Conservation (phyloP, 176 grass and related monocot species). For the Aechmea fasciata region DNA sequence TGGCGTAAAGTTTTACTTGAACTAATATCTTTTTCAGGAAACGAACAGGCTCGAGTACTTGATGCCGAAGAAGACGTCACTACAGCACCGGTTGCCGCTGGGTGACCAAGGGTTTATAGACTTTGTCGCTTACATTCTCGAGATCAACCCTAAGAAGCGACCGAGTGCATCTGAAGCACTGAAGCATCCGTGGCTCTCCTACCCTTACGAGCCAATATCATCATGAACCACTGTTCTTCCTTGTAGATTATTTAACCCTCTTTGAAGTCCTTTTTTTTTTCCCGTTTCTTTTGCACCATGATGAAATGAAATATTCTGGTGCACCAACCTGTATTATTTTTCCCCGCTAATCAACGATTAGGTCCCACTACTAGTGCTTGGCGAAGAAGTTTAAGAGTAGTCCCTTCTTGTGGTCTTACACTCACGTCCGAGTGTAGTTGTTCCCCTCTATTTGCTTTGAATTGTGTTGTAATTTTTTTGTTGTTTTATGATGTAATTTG, state of each 20-base stretch:
- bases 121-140: constrained; percentile 75
- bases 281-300: background rate
- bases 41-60: constrained; percentile 85
- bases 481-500: too few species aligned
- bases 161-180: constrained; percentile 80
- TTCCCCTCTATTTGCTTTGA: background rate
- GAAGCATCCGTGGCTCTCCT: constrained; percentile 98
- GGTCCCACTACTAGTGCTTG: background rate
- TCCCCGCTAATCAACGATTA: background rate
- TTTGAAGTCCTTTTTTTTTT: background rate
- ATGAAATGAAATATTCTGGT: background rate
- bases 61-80: constrained; percentile 87
- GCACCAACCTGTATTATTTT: background rate
- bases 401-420: background rate
- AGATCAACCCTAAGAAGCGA: constrained; percentile 89
- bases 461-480: background rate
- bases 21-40: constrained; percentile 50
- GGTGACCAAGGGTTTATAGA: constrained; percentile 92
- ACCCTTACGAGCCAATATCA: constrained; percentile 95
- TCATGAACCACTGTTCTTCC: constrained; percentile 40
- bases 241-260: background rate
- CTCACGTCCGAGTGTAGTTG: background rate
- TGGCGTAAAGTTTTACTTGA: background rate
- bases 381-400: background rate
- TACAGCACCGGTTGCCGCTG: constrained; percentile 74